Evolutionary conservation across 1,284 basidiomycete species (phyloP).

Genomic region (Malassezia yamatoensis): DNA sequence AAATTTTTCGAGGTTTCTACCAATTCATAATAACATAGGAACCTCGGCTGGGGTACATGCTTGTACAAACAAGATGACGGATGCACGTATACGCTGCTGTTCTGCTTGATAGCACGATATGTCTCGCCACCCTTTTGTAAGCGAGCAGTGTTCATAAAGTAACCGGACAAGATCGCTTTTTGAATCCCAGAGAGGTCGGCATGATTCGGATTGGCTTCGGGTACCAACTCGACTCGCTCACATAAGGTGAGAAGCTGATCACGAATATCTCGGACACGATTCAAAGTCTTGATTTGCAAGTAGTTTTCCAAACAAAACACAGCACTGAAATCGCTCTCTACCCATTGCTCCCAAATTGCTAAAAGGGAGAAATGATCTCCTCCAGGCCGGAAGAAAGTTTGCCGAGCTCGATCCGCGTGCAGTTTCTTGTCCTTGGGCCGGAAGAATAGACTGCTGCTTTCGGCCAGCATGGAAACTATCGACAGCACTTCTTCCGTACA

Average conservation of each 20-base stretch:
- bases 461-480: slow-evolving; percentile 93
- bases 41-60: slow-evolving; percentile 80
- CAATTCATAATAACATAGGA: slow-evolving; percentile 81
- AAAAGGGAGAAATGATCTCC: slow-evolving; percentile 95
- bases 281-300: slow-evolving; percentile 89
- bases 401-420: slow-evolving; percentile 72
- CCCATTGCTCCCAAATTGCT: slow-evolving; percentile 98
- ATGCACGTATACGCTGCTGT: slow-evolving; percentile 89
- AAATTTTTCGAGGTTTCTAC: slow-evolving; percentile 56
- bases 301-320: slow-evolving; percentile 60
- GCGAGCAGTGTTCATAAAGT: slow-evolving; percentile 74
- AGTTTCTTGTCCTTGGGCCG: slow-evolving; percentile 61
- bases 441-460: slow-evolving; percentile 87
- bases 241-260: slow-evolving; percentile 91
- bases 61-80: slow-evolving; percentile 92
- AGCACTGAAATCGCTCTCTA: slow-evolving; percentile 77
- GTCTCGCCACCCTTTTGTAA: slow-evolving; percentile 40
- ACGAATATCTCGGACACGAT: slow-evolving; percentile 80
- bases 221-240: slow-evolving; percentile 88
- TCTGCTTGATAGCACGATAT: slow-evolving; percentile 85
- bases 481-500: slow-evolving; percentile 96
- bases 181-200: slow-evolving; percentile 86
- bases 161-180: slow-evolving; percentile 85
- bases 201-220: slow-evolving; percentile 73
- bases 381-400: slow-evolving; percentile 80